Evolutionary conservation across 805 yeast genomes (phyloP).

Genomic region (Sungouiella blattae): DNA sequence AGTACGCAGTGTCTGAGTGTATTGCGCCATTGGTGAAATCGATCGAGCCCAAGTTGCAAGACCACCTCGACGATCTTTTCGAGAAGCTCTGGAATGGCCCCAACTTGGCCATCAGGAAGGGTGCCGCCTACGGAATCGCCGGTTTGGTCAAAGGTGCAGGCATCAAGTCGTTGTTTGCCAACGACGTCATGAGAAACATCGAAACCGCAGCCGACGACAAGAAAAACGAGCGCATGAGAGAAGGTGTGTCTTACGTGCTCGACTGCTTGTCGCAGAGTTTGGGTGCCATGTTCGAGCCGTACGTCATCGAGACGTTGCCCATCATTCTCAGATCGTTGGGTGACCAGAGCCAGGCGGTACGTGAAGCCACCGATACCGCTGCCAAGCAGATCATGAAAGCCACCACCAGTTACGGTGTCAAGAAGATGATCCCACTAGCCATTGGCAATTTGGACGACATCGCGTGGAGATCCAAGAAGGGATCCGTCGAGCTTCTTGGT

Average conservation of each 20-base stretch:
- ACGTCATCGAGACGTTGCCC: slow-evolving; percentile 85
- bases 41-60: slow-evolving; percentile 47
- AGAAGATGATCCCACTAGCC: slow-evolving; percentile 86
- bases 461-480: slow-evolving; percentile 96
- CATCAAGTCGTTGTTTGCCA: slow-evolving; percentile 67
- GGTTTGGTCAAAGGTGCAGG: slow-evolving; percentile 93
- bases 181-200: slow-evolving; percentile 71
- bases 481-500: slow-evolving; percentile 93
- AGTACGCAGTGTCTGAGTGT: slow-evolving; percentile 81
- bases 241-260: slow-evolving; percentile 83
- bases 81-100: slow-evolving; percentile 55
- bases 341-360: slow-evolving; percentile 78
- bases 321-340: slow-evolving; percentile 78
- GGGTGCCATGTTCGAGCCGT: slow-evolving; percentile 86
- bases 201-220: slow-evolving; percentile 86
- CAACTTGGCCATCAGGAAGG: slow-evolving; percentile 59
- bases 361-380: slow-evolving; percentile 85
- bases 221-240: slow-evolving; percentile 68
- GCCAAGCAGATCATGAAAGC: slow-evolving; percentile 84
- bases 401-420: slow-evolving; percentile 90
- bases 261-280: slow-evolving; percentile 78
- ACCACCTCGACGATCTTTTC: slow-evolving; percentile 56
- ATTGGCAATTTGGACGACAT: slow-evolving; percentile 80
- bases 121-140: slow-evolving; percentile 95
- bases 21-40: slow-evolving; percentile 75